Base-by-base conservation (phyloP, 192 early-diverging fungal genomes). In the Nowakowskiella sp. region DNA sequence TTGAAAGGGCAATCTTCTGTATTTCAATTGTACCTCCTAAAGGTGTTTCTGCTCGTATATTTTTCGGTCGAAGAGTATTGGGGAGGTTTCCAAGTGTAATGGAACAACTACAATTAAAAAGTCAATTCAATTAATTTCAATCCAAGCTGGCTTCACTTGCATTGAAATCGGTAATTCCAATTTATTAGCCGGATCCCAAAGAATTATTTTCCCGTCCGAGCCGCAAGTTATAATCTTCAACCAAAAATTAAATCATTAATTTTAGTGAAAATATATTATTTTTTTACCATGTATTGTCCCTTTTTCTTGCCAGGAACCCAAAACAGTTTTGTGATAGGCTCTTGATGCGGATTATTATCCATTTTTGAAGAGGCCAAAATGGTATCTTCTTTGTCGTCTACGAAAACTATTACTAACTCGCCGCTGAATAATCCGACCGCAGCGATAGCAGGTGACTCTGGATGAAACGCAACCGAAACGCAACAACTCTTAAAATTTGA, bases 341-440 rank as follows among this genome's bases (percentile, higher is more conserved):
- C 74, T 44, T 72, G 74, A 61, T 76, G 74, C 6, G 64, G 42
- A 6, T 55, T 30, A 13, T 76, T 70, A 46, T 43, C 51, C 48
- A 51, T 61, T 31, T 57, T 57, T 4, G 63, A 62, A 27, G 28
- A 43, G 27, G 61, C 55, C 13, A 70, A 31, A 0, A 72, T 30
- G 0, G 64, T 58, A 57, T 76, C 69, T 25, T 69, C 47, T 28
- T 61, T 26, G 8, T 47, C 29, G 26, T 72, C 68, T 23, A 60
- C 67, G 22, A 63, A 60, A 6, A 76, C 43, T 5, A 72, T 50
- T 0, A 76, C 33, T 42, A 21, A 2, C 31, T 19, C 48, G 51
- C 65, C 70, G 46, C 64, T 69, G 32, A 65, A 76, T 4, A 59
- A 61, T 1, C 70, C 74, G 6, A 61, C 74, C 1, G 64, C 74